Base-by-base conservation (phyloP, 495 filamentous ascomycete species). In the Penicillium taxi region DNA sequence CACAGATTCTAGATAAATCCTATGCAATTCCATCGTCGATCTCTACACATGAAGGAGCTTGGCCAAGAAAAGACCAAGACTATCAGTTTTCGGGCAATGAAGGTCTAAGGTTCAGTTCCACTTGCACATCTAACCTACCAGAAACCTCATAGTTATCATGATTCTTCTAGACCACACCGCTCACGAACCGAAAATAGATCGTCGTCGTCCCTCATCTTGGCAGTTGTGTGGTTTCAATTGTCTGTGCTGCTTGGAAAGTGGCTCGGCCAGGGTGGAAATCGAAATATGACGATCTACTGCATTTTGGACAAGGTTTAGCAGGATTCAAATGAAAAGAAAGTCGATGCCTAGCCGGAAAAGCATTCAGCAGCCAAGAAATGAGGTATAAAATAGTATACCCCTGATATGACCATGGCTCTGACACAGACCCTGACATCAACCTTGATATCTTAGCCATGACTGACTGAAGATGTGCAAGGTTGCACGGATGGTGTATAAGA, bases 1-100 rank as follows among this genome's bases (percentile, higher is more conserved):
- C n/a, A n/a, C n/a, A n/a, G n/a, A n/a, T n/a, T n/a, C n/a, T n/a
- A n/a, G n/a, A n/a, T n/a, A n/a, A n/a, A n/a, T n/a, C n/a, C n/a
- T n/a, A n/a, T n/a, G n/a, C n/a, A n/a, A n/a, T n/a, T n/a, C n/a
- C n/a, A n/a, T n/a, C n/a, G n/a, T n/a, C n/a, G n/a, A n/a, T n/a
- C n/a, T n/a, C n/a, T n/a, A n/a, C n/a, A n/a, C n/a, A n/a, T n/a
- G n/a, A n/a, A n/a, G n/a, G n/a, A n/a, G n/a, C n/a, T n/a, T 25
- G 27, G 48, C 48, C 48, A 51, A 47, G 48, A 37, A 40, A 35
- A 37, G 29, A 39, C 41, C 41, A 52, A 47, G 49, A 39, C 45
- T n/a, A n/a, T n/a, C n/a, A n/a, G n/a, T n/a, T n/a, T n/a, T n/a
- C n/a, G n/a, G n/a, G n/a, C n/a, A n/a, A n/a, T n/a, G n/a, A n/a